Base-by-base conservation (phyloP, 306 rosid genomes). In the Astragalus membranaceus region DNA sequence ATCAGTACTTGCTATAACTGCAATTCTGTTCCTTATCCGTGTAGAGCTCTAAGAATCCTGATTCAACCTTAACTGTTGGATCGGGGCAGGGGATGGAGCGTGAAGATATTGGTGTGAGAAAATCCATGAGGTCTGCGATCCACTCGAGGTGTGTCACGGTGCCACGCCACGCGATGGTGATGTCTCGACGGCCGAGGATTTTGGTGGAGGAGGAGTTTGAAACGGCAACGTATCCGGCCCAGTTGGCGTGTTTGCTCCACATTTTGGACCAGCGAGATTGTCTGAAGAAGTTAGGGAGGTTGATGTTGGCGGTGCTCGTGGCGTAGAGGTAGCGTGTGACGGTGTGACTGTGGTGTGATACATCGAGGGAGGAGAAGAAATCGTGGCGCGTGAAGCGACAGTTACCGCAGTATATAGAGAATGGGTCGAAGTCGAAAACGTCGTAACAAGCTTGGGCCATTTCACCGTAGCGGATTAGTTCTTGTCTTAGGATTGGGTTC, bases 391-490 rank as follows among this genome's bases (percentile, higher is more conserved):
- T 50, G 92, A 81, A 91, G 5, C 92, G 67, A 72, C 92, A 88
- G 78, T 87, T 85, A 0, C 97, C 97, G 79, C 96, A 91, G 82
- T 86, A 87, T 49, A 80, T 88, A n/a, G 96, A 91, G 47, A 86
- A 91, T 0, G 92, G 87, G 70, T 91, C 97, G 79, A 81, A 85
- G 56, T 88, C 92, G 76, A 91, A 91, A 13, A 89, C 91, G 69
- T 91, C 97, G 78, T 91, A 91, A 61, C 96, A 88, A 14, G 92
- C 85, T 59, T 91, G 96, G 8, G 93, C 89, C 97, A 91, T 88
- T 53, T 91, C 97, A 8, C 97, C 96, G 55, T 87, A 88, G 7
- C 96, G 89, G 59, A 91, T 82, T 0, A 91, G 79, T 52, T 91
- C 97, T 0, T 76, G 66, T 2, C 96, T 79, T 1, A 91, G 64